Evolutionary conservation across 2,329 filamentous ascomycete genomes (phyloP).

Genomic region (Aspergillus calidoustus): DNA sequence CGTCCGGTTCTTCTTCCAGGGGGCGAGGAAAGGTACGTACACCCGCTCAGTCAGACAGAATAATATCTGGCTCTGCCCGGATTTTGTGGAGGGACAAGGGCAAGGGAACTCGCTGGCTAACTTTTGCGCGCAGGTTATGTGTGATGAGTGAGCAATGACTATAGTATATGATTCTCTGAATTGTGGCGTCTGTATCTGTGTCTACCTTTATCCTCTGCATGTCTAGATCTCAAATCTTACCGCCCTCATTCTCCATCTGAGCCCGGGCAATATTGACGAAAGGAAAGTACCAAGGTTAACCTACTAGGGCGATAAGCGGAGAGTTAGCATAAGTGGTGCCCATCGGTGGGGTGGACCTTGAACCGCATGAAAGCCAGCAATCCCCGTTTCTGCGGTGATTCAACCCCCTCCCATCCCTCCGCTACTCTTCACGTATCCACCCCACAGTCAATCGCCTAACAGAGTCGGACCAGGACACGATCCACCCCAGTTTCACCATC

Average conservation of each 20-base stretch:
- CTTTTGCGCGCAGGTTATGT: slow-evolving; percentile 36
- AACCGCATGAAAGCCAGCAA: background rate
- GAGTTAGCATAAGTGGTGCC: background rate
- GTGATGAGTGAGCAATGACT: slow-evolving; percentile 40
- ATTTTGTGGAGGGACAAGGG: background rate
- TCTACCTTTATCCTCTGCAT: slow-evolving; percentile 20
- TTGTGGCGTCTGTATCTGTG: slow-evolving; percentile 30
- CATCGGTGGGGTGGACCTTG: background rate
- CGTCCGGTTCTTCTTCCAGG: slow-evolving; percentile 98
- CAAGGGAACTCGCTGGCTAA: background rate
- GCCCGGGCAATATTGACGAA: background rate
- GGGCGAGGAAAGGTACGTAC: slow-evolving; percentile 66
- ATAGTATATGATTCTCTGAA: slow-evolving; percentile 35
- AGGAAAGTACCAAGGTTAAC: background rate
- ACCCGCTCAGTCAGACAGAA: background rate
- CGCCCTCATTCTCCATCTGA: slow-evolving; percentile 8
- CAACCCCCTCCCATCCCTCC: background rate
- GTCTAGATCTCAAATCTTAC: slow-evolving; percentile 22
- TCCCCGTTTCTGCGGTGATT: background rate
- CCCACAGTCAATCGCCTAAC: background rate
- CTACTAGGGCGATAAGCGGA: background rate
- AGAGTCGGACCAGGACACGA: background rate
- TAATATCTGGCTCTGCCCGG: background rate
- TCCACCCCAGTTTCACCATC: background rate
- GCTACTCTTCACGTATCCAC: background rate